phyloP scores from a whole-genome alignment of 1,284 basidiomycete species.

The Apiotrichum porosum region DNA sequence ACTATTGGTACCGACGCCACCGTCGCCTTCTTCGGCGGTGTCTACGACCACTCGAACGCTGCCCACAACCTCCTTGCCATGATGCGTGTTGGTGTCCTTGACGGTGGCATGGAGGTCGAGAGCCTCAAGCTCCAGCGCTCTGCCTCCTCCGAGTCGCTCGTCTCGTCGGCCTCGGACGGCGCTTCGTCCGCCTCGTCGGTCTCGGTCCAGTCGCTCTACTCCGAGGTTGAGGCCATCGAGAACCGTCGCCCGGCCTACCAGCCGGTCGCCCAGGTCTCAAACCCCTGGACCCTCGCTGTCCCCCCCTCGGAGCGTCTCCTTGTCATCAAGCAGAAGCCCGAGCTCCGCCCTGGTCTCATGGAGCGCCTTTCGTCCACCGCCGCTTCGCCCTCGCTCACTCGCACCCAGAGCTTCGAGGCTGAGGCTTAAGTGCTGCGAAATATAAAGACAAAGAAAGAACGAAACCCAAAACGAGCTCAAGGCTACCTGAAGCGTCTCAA shows the following conservation, averaged over 20 bases:
- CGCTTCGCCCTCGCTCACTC: conserved; percentile 12
- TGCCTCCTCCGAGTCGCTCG: conserved; percentile 11
- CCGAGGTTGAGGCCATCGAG: conserved; percentile 18
- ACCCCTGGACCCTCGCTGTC: conserved; percentile 33
- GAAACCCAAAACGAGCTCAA: background rate
- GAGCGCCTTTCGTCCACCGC: conserved; percentile 6
- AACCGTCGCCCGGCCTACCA: conserved; percentile 31
- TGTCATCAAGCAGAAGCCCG: conserved; percentile 40
- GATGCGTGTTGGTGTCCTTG: conserved; percentile 83
- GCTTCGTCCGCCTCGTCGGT: conserved; percentile 39
- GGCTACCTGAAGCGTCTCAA: background rate
- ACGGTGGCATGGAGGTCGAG: conserved; percentile 70
- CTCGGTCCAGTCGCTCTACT: conserved; percentile 32
- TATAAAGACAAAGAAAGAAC: background rate
- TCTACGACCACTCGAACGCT: conserved; percentile 89
- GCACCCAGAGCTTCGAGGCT: conserved; percentile 7
- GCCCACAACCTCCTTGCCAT: conserved; percentile 75
- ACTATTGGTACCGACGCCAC: conserved; percentile 79
- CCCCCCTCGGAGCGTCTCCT: conserved; percentile 46
- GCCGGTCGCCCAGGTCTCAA: conserved; percentile 39
- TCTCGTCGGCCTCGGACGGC: conserved; percentile 32
- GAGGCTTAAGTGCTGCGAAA: background rate
- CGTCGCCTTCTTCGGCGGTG: conserved; percentile 88
- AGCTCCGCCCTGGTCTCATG: conserved; percentile 39
- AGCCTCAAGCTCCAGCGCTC: conserved; percentile 34